phyloP scores from a whole-genome alignment of 106 monocot genomes.

The Cymbidium sinense region DNA sequence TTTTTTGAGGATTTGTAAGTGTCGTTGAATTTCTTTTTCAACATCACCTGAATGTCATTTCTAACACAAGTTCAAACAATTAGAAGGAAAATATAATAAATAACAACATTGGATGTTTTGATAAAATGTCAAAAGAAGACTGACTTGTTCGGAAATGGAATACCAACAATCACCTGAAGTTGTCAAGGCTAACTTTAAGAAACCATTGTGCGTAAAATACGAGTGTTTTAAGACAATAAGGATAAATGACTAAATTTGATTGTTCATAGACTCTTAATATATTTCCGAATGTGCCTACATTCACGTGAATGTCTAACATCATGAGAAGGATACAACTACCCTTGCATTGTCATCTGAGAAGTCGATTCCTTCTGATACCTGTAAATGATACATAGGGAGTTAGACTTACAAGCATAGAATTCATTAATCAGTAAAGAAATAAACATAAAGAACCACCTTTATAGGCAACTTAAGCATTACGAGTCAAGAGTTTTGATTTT shows the following conservation, averaged over 20 bases:
- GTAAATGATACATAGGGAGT: slow-evolving; percentile 5
- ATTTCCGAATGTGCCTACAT: not conserved
- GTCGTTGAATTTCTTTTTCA: slow-evolving; percentile 97
- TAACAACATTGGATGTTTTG: not conserved
- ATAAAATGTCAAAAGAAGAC: slow-evolving; percentile 19
- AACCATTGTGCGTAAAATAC: not conserved
- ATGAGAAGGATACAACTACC: slow-evolving; percentile 92
- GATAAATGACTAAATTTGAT: not conserved
- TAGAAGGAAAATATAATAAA: slow-evolving; percentile 3
- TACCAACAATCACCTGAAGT: slow-evolving; percentile 90
- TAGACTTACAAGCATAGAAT: not conserved
- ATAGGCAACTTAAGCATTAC: not conserved
- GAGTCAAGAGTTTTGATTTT: not conserved
- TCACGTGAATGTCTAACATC: not conserved
- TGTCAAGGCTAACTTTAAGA: slow-evolving; percentile 40
- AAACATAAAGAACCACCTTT: not conserved
- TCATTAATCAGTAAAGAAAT: not conserved
- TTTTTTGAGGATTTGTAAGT: slow-evolving; percentile 68
- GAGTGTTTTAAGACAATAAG: not conserved
- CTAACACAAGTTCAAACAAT: slow-evolving; percentile 41
- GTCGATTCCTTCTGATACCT: slow-evolving; percentile 99
- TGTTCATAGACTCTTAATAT: not conserved
- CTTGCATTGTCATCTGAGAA: slow-evolving; percentile 98
- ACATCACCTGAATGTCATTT: slow-evolving; percentile 81
- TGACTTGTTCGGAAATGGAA: slow-evolving; percentile 98